Conservation (phyloP, 2,329 filamentous ascomycete species). For the Stagonosporopsis tanaceti region DNA sequence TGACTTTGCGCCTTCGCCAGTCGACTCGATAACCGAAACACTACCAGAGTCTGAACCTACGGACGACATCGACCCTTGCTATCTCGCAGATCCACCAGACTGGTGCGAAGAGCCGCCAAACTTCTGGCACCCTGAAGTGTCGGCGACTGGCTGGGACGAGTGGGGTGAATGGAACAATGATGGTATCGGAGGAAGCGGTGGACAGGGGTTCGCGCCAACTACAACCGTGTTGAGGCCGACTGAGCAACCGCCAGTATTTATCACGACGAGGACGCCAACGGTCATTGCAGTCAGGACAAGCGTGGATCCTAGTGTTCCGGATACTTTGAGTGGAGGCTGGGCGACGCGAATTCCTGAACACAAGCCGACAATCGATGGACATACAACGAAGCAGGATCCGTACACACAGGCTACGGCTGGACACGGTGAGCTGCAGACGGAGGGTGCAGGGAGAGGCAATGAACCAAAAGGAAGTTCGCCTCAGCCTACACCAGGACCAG, state of each 20-base stretch:
- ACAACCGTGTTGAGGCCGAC: background rate
- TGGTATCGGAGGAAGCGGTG: constrained; percentile 7
- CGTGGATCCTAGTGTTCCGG: background rate
- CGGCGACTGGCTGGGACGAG: constrained; percentile 27
- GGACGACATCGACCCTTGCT: constrained; percentile 8
- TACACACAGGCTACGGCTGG: background rate
- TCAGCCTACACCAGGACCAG: background rate
- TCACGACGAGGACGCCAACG: constrained; percentile 27
- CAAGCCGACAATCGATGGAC: background rate
- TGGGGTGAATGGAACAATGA: constrained; percentile 15
- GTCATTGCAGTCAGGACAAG: constrained; percentile 29
- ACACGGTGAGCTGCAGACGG: constrained; percentile 1
- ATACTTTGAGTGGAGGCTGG: background rate
- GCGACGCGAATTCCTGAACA: background rate
- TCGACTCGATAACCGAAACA: background rate
- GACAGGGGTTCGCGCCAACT: background rate
- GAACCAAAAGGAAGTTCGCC: background rate
- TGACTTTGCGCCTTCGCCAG: constrained; percentile 2
- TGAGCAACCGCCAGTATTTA: constrained; percentile 14
- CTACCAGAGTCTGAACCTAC: background rate
- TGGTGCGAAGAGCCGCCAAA: constrained; percentile 9
- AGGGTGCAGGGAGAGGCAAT: background rate
- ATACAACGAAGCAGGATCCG: background rate
- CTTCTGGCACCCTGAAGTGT: constrained; percentile 10
- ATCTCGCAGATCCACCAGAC: constrained; percentile 9